Base-by-base conservation (phyloP, 345 rosid genomes). In the Populus pruinosa region DNA sequence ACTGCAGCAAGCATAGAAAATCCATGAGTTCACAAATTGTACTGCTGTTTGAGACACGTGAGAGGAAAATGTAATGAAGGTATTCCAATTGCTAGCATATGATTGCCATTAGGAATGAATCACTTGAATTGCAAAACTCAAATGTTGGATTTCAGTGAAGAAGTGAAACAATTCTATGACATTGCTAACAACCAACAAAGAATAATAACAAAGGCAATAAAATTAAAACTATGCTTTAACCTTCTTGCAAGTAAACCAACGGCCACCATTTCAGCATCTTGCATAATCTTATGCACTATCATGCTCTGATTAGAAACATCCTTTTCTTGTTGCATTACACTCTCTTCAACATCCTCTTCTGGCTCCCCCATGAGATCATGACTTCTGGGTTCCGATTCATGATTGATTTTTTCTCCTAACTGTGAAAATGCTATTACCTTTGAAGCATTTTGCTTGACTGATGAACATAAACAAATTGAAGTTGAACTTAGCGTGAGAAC, bases 161-260 rank as follows among this genome's bases (percentile, higher is more conserved):
- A 64, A 64, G 18, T 64, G 68, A 64, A 64, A 31, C 35, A 64
- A 64, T 64, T 33, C 5, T 23, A 67, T 50, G 38, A 8, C 5
- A 33, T 35, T 61, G 13, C 29, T 12, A 73, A 76, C 12, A 70
- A 38, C 50, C 16, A 23, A 67, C 16, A 69, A 76, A 49, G 35
- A 47, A 39, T 69, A 75, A 36, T 53, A 41, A 80, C 41, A 36
- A 36, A 27, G 73, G 77, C 41, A 70, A 21, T 74, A 14, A 56
- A 78, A 53, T 53, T 53, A 53, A 75, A 78, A 61, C 29, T 33
- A 70, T 25, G 64, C 61, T 41, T 80, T 71, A 63, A 91, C 93
- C 94, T 91, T 78, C 71, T 80, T 25, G 94, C 90, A 73, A 94
- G 92, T 80, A 89, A 84, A 73, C 84, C 81, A 79, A 91, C 79